phyloP scores from a whole-genome alignment of 306 rosid species.

The Rosa rugosa region DNA sequence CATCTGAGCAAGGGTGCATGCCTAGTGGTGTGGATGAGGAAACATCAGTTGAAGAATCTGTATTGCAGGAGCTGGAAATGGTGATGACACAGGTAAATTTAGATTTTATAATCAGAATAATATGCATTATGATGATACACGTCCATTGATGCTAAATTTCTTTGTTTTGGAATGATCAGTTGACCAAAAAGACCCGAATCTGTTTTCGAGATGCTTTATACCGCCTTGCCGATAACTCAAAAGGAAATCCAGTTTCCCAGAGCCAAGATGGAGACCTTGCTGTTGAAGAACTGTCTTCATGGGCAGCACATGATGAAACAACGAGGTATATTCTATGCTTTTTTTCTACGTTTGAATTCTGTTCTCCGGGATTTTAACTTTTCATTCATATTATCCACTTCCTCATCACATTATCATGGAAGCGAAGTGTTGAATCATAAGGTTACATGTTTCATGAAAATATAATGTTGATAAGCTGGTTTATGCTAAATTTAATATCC shows the following conservation, averaged over 20 bases:
- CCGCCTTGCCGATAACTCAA: slow-evolving; percentile 69
- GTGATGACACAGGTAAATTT: slow-evolving; percentile 53
- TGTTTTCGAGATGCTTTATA: slow-evolving; percentile 72
- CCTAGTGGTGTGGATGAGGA: slow-evolving; percentile 30
- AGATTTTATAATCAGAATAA: slow-evolving; percentile 7
- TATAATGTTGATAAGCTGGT: no score
- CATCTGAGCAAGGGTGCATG: slow-evolving; percentile 33
- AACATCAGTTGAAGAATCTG: slow-evolving; percentile 54
- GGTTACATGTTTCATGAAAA: background rate
- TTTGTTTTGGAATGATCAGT: slow-evolving; percentile 33
- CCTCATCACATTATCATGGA: background rate
- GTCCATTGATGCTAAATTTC: slow-evolving; percentile 19
- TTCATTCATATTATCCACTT: background rate
- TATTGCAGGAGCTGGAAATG: slow-evolving; percentile 55
- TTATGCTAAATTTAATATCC: background rate
- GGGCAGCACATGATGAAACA: slow-evolving; percentile 29
- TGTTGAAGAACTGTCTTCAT: slow-evolving; percentile 25
- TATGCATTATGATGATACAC: background rate
- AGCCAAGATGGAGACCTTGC: slow-evolving; percentile 31
- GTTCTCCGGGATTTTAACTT: background rate
- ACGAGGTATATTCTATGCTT: slow-evolving; percentile 40
- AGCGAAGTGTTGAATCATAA: background rate
- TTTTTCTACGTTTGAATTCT: background rate
- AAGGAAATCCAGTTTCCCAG: slow-evolving; percentile 26
- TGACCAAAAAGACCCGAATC: slow-evolving; percentile 57